These are phyloP conservation scores for Carex sylvatica DNA, from an alignment of 202 grass and related monocot species.

Conservation along the genomic window DNA sequence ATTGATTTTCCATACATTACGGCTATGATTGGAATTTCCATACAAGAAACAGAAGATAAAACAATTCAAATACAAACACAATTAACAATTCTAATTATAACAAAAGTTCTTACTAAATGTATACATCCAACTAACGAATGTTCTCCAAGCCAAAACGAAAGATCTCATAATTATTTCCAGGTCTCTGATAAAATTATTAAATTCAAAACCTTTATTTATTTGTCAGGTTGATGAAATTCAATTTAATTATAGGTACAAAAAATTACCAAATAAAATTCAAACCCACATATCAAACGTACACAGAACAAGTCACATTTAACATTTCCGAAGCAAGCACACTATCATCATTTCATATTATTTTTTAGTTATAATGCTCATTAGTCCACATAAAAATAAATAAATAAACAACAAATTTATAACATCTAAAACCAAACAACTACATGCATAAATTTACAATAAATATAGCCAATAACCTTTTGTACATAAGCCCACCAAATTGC, in stretches of 20 bases:
- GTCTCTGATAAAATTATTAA: background rate
- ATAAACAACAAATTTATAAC: constrained; percentile 4
- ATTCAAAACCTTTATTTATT: background rate
- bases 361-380: background rate
- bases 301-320: background rate
- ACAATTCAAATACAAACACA: no score
- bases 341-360: background rate
- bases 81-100: no score
- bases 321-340: background rate
- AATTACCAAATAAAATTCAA: background rate
- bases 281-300: background rate
- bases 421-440: background rate
- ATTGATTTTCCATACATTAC: no score
- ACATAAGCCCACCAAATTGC: background rate
- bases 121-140: no score
- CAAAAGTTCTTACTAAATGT: no score
- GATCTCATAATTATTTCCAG: no score
- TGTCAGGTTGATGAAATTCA: background rate
- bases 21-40: no score
- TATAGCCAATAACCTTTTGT: background rate
- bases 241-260: background rate
- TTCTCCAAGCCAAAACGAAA: no score
- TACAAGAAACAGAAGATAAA: no score
- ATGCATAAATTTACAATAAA: background rate
- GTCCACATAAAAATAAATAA: background rate